Base-by-base conservation (phyloP, 257 asterid species). In the Solanum habrochaites region DNA sequence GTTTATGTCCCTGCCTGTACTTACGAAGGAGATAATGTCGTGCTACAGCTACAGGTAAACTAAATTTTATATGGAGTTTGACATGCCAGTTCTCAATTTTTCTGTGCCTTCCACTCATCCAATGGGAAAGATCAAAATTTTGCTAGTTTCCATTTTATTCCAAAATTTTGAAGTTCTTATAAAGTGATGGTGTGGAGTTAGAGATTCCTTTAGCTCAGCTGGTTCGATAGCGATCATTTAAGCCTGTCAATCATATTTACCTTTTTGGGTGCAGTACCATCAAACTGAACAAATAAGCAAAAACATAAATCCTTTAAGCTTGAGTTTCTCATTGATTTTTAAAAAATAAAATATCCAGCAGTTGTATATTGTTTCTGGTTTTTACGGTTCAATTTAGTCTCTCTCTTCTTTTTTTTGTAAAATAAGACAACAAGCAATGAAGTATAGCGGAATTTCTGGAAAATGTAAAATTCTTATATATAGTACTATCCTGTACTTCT, bases 1-100 rank as follows among this genome's bases (percentile, higher is more conserved):
- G 99, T 95, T 88, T 97, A 97, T 92, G 98, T 97, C 85, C 99
- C 99, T 87, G 96, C 98, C 83, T 97, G 99, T 93, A 97, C 99
- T 3, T 97, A 97, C 88, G 99, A 97, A 94, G 99, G 99, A 86
- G 99, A 96, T 90, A 97, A 97, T 90, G 77, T 37, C 83, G 99
- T 96, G 88, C 91, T 96, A 74, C 94, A 94, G 87, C 93, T 97
- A 87, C 99, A 97, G 97, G 99, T 95, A 88, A 77, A 7, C 71
- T 72, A 20, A 31, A 49, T 1, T 78, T 43, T 71, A 21, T 82
- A 3, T n/a, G 15, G 29, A 35, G 58, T 73, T n/a, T 78, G 70
- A 31, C 73, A 73, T 71, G 6, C 31, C 43, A 81, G 69, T 47
- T 80, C 7, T 80, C 40, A 47, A 43, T 80, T 80, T 31, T 80